phyloP scores from a whole-genome alignment of 192 early-diverging fungal species.

The Mortierella alpina region DNA sequence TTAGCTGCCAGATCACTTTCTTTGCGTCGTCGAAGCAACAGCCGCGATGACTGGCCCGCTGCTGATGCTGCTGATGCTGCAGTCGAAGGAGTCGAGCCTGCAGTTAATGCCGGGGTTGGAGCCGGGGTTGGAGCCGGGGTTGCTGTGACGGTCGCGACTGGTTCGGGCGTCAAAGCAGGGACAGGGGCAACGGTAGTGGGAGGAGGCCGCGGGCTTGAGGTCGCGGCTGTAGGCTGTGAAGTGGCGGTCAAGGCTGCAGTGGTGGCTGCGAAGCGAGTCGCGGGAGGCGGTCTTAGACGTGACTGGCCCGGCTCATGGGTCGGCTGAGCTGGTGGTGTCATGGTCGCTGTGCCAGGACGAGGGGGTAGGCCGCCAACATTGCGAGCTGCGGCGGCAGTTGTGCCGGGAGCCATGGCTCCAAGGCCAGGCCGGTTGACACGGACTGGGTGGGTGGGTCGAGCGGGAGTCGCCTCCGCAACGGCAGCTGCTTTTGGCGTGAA shows the following conservation, averaged over 20 bases:
- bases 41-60: slow-evolving; percentile 11
- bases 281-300: slow-evolving; percentile 35
- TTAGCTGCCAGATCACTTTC: slow-evolving; percentile 30
- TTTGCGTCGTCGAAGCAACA: slow-evolving; percentile 38
- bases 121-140: neutral
- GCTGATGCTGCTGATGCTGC: neutral
- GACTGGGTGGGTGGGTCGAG: slow-evolving; percentile 18
- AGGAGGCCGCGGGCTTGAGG: neutral
- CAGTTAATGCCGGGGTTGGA: neutral
- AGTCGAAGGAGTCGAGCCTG: neutral
- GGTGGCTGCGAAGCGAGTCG: slow-evolving; percentile 26
- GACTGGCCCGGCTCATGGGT: slow-evolving; percentile 24
- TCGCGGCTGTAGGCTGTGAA: neutral
- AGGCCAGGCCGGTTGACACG: neutral
- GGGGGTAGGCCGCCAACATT: slow-evolving; percentile 14
- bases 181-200: neutral
- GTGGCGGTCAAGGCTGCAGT: neutral
- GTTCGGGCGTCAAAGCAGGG: neutral
- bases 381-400: slow-evolving; percentile 5
- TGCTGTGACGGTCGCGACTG: neutral
- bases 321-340: neutral
- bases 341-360: slow-evolving; percentile 17
- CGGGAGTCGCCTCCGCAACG: neutral
- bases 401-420: neutral
- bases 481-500: slow-evolving; percentile 24